Percentiles rank a stretch among this genome's conserved stretches.
phyloP scores from a whole-genome alignment of 306 rosid genomes.

The Castanopsis chinensis region DNA sequence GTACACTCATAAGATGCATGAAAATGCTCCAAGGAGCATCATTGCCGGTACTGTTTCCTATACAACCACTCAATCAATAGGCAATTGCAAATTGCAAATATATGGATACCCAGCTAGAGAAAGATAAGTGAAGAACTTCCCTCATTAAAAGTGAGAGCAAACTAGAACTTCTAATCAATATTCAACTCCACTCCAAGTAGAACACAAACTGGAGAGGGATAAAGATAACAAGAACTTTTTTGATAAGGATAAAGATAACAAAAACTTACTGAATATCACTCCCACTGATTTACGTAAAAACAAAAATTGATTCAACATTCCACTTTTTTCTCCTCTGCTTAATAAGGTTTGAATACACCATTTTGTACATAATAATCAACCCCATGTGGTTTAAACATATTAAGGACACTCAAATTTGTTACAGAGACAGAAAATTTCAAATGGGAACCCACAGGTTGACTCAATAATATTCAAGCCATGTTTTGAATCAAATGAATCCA shows the following conservation, averaged over 20 bases:
- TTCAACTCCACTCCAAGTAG: background rate
- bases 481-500: background rate
- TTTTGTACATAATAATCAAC: background rate
- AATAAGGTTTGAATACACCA: background rate
- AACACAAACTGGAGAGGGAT: background rate
- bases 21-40: background rate
- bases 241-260: background rate
- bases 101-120: background rate
- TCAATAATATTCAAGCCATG: background rate
- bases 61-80: background rate
- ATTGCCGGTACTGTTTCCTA: background rate
- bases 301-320: background rate
- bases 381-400: background rate
- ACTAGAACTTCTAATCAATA: background rate
- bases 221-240: background rate
- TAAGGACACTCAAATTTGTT: background rate
- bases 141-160: background rate
- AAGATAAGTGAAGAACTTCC: background rate
- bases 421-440: background rate
- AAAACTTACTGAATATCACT: background rate
- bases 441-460: background rate
- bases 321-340: background rate
- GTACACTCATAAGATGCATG: background rate
- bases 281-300: background rate
- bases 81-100: background rate